Conservation (phyloP, 2,329 filamentous ascomycete genomes). For the Mycocentrospora acerina region DNA sequence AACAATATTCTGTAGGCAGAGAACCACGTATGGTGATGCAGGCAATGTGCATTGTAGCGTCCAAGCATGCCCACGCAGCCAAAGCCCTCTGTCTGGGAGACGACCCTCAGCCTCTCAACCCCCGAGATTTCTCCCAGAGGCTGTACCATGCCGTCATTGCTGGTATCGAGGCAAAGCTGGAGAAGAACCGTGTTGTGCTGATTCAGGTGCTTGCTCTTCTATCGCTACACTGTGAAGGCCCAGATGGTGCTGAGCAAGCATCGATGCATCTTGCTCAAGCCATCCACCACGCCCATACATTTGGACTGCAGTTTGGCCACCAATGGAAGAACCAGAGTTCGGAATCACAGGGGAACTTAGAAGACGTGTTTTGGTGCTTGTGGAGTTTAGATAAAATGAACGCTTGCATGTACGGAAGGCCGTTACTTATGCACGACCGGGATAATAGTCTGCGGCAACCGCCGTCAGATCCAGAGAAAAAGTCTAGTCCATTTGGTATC, state of each 20-base stretch:
- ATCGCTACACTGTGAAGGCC: constrained; percentile 51
- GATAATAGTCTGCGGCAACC: constrained; percentile 49
- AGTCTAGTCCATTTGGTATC: constrained; percentile 51
- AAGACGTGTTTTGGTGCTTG: constrained; percentile 53
- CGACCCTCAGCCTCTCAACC: constrained; percentile 35
- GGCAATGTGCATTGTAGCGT: constrained; percentile 52
- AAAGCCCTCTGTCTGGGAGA: constrained; percentile 43
- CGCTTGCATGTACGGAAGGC: constrained; percentile 50
- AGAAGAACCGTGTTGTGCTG: constrained; percentile 49
- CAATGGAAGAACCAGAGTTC: constrained; percentile 43
- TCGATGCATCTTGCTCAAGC: constrained; percentile 51
- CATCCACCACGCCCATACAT: constrained; percentile 53
- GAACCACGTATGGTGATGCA: constrained; percentile 46
- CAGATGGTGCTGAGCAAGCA: constrained; percentile 50
- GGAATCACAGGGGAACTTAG: constrained; percentile 42
- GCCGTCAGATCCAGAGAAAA: constrained; percentile 45
- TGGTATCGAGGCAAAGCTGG: constrained; percentile 44
- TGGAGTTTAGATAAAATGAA: constrained; percentile 54
- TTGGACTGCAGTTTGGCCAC: constrained; percentile 49
- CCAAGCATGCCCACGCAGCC: constrained; percentile 49
- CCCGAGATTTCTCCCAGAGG: constrained; percentile 48
- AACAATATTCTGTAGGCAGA: constrained; percentile 36
- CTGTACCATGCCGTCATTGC: constrained; percentile 47
- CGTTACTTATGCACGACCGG: constrained; percentile 50
- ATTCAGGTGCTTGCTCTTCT: constrained; percentile 51